These are phyloP conservation scores for Rosa chinensis DNA, from an alignment of 306 rosid genomes.

Conservation along the genomic window DNA sequence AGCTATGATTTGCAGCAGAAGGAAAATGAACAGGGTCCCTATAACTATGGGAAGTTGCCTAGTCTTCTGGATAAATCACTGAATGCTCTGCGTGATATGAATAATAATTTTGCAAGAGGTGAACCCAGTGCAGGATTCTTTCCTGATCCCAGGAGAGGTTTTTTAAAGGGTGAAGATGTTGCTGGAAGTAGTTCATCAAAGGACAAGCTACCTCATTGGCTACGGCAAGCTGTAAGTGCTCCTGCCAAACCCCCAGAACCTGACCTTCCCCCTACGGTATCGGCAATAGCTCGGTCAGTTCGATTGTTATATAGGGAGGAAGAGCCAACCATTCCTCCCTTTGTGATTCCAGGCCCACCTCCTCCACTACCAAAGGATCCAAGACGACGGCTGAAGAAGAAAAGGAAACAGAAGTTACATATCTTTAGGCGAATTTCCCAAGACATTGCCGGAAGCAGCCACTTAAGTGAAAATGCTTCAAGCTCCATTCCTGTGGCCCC, in stretches of 20 bases:
- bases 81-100: constrained; percentile 42
- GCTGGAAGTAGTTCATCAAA: constrained; percentile 67
- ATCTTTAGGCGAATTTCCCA: constrained; percentile 39
- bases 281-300: constrained; percentile 92
- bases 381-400: constrained; percentile 68
- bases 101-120: constrained; percentile 49
- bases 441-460: constrained; percentile 33
- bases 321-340: constrained; percentile 82
- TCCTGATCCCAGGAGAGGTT: constrained; percentile 49
- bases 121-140: constrained; percentile 54
- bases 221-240: constrained; percentile 83
- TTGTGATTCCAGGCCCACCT: constrained; percentile 89
- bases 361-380: constrained; percentile 90
- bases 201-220: constrained; percentile 96
- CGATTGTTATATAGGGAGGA: constrained; percentile 84
- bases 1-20: constrained; percentile 42
- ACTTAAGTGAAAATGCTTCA: constrained; percentile 52
- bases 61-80: constrained; percentile 62
- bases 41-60: constrained; percentile 65
- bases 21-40: constrained; percentile 58
- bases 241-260: constrained; percentile 72
- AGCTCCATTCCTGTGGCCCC: constrained; percentile 62
- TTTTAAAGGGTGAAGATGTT: constrained; percentile 51
- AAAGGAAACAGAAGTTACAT: constrained; percentile 54
- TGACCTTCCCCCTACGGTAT: constrained; percentile 84